Evolutionary conservation across 345 rosid genomes (phyloP), one percentile per base, ranked within the genome.

Genomic region (Zanthoxylum bungeanum): DNA sequence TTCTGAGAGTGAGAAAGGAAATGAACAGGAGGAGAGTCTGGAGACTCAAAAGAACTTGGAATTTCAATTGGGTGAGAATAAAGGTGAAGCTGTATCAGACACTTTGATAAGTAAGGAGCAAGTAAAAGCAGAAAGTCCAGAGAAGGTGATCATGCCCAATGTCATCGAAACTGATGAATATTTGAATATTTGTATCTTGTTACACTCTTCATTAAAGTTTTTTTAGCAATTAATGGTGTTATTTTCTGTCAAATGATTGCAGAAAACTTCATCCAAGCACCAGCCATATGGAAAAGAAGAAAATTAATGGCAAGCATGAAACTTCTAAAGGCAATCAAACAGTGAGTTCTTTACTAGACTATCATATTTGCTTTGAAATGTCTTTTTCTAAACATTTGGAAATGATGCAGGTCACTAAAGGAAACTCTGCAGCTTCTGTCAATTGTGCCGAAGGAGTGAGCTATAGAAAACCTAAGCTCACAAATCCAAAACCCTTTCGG

Each of bases 401-500:
- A 56, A 63, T 64, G 64, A 60, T 77, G 66, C 86, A 92, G 93
- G 84, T 60, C 12, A 40, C 70, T 49, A 79, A 76, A 79, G 86
- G 85, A 39, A 80, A 68, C 72, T 68, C 79, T 39, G 58, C 55
- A n/a, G 24, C 74, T 7, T 76, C 69, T 40, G 76, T 69, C 21
- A 61, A 21, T 28, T 68, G 76, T 52, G 72, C 80, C 60, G 77
- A 64, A 72, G 73, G 68, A 69, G 70, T 80, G 64, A 86, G 86
- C 81, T 83, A 81, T 55, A 74, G 67, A 69, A 92, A 89, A 73
- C 93, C 94, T 62, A 91, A 81, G 80, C 85, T 89, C 31, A 95
- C 98, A 6, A 84, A 89, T 86, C 98, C 99, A 59, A 95, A 88
- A 84, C 99, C 99, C 47, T 95, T 95, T 76, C 80, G 99, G 73